Evolutionary conservation across 495 filamentous ascomycete species (phyloP), one percentile per base, ranked within the genome.

Genomic region (Podospora didyma): DNA sequence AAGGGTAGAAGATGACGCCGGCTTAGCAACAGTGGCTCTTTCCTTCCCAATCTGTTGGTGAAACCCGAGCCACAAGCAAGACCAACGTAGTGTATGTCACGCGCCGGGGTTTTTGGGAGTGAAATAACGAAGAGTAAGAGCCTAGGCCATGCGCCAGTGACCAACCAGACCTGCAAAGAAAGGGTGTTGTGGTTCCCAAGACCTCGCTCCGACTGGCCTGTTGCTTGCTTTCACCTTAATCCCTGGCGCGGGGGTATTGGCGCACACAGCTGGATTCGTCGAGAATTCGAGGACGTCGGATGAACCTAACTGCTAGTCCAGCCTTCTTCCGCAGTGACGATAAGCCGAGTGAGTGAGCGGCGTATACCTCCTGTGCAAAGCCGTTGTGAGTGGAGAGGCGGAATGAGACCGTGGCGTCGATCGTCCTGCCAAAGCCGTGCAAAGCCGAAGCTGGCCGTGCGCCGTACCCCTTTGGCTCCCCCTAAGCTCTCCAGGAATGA

Each of bases 401-500:
- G 68, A 71, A 71, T 58, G 28, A 31, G 45, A 56, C 68, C 60
- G 66, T 56, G 22, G 46, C 46, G 46, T 52, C 46, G 62, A 57
- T 58, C 62, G 16, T n/a, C 45, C 59, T 21, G 45, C 24, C 46
- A 61, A 66, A 62, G 66, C 67, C 69, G 68, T 45, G 2, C 66
- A 61, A 64, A 63, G 66, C 68, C 68, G 68, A 53, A 21, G 16
- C 17, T 64, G 52, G 59, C 69, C 69, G 69, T 55, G 57, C 22
- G 48, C 54, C 58, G 59, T 55, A 49, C 23, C 45, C 11, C 35
- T 16, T 53, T 28, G 39, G 24, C 12, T 35, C 6, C 26, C 22
- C 55, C 49, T 56, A 53, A 49, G 31, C 19, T 14, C 26, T 3
- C 17, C 6, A 17, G 10, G 9, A 24, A 16, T 16, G n/a, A 42